Percentiles rank a stretch among this genome's conserved stretches.
phyloP scores from a whole-genome alignment of 2,329 filamentous ascomycete genomes.

The Cadophora gregata region DNA sequence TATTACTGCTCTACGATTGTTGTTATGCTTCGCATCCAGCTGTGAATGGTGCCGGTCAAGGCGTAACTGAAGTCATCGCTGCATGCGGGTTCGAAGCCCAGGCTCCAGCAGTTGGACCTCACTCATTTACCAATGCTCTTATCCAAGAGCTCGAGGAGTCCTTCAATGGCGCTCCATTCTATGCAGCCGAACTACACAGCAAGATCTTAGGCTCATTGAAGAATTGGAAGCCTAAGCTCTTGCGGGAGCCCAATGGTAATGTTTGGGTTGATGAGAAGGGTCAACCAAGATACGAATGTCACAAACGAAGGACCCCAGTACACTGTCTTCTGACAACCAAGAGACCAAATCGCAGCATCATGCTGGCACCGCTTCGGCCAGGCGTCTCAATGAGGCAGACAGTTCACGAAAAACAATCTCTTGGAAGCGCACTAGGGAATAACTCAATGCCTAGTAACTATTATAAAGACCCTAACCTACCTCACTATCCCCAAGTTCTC shows the following conservation, averaged over 20 bases:
- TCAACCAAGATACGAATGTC: slow-evolving; percentile 15
- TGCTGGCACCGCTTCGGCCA: slow-evolving; percentile 3
- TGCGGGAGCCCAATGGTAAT: background rate
- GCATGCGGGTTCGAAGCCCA: slow-evolving; percentile 22
- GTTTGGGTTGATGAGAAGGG: background rate
- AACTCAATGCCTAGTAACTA: background rate
- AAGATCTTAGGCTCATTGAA: slow-evolving; percentile 16
- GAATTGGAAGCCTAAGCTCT: slow-evolving; percentile 13
- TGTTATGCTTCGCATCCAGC: slow-evolving; percentile 18
- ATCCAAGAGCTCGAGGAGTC: slow-evolving; percentile 6
- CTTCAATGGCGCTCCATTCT: slow-evolving; percentile 14
- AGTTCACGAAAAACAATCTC: background rate
- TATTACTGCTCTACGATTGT: slow-evolving; percentile 26
- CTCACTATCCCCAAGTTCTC: slow-evolving; percentile 16
- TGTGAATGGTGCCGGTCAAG: background rate
- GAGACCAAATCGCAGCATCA: slow-evolving; percentile 18
- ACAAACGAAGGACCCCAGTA: slow-evolving; percentile 23
- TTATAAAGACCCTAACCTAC: background rate
- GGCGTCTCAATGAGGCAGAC: background rate
- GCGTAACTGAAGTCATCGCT: slow-evolving; percentile 19
- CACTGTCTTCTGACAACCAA: slow-evolving; percentile 20
- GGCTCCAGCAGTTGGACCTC: slow-evolving; percentile 18
- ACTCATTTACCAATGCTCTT: slow-evolving; percentile 23
- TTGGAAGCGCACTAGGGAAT: background rate
- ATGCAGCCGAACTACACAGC: slow-evolving; percentile 11